Conservation (phyloP, 768 basidiomycete species). For the Dictyophora rubrovolvata region DNA sequence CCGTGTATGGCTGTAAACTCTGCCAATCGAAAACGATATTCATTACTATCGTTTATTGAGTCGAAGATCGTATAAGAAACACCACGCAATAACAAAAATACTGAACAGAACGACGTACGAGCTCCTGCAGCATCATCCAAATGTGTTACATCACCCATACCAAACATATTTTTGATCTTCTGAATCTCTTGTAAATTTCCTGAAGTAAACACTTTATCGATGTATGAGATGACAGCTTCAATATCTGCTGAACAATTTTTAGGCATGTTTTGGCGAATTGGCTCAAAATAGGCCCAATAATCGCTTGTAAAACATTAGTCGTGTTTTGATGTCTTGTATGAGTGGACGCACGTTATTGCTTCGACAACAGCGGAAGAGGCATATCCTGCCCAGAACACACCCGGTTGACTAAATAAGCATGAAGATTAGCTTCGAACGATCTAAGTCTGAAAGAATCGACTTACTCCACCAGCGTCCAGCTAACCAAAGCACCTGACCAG, state of each 20-base stretch:
- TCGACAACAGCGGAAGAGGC: conserved; percentile 59
- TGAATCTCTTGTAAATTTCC: conserved; percentile 38
- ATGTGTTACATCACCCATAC: conserved; percentile 46
- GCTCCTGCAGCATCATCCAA: conserved; percentile 59
- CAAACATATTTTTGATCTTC: conserved; percentile 46
- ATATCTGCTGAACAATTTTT: conserved; percentile 66
- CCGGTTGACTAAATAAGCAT: conserved; percentile 37
- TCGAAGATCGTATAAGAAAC: not conserved
- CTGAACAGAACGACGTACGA: conserved; percentile 30
- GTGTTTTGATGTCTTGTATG: not conserved
- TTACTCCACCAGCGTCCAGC: conserved; percentile 49
- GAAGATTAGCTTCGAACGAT: not conserved
- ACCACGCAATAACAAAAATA: no score
- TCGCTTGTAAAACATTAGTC: conserved; percentile 21
- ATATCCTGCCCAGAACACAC: conserved; percentile 53
- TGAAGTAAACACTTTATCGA: conserved; percentile 46
- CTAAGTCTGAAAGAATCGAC: conserved; percentile 11
- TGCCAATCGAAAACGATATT: conserved; percentile 66
- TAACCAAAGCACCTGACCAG: conserved; percentile 8
- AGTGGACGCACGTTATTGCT: conserved; percentile 28
- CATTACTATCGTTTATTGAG: conserved; percentile 17
- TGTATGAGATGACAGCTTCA: conserved; percentile 47
- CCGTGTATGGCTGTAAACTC: conserved; percentile 38
- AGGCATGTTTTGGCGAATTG: conserved; percentile 36
- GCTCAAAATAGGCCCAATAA: conserved; percentile 68